phyloP scores from a whole-genome alignment of 306 rosid species.

The Cicer arietinum region DNA sequence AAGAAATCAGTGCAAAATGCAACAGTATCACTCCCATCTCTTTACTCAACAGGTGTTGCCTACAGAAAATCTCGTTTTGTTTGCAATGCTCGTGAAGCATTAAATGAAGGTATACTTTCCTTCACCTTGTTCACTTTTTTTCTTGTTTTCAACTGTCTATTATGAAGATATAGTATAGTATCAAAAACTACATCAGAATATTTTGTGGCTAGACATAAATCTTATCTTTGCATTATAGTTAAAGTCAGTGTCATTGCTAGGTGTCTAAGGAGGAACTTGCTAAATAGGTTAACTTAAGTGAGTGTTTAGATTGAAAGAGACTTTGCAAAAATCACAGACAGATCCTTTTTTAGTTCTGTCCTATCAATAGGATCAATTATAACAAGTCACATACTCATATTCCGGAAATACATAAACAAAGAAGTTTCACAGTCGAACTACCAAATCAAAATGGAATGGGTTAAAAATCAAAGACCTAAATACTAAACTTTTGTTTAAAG shows the following conservation, averaged over 20 bases:
- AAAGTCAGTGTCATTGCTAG: neutral
- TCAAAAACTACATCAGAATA: neutral
- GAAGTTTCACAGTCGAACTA: too few relatives aligned
- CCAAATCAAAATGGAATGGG: too few relatives aligned
- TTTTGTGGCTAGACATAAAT: slow-evolving; percentile 1
- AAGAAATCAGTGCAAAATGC: slow-evolving; percentile 48
- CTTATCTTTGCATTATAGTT: slow-evolving; percentile 12
- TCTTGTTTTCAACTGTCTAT: neutral
- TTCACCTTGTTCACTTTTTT: neutral
- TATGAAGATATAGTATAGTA: neutral
- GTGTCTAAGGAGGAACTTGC: neutral
- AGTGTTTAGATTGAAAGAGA: too few relatives aligned
- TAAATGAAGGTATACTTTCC: slow-evolving; percentile 54
- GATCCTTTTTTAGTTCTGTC: too few relatives aligned
- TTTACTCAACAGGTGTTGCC: slow-evolving; percentile 35
- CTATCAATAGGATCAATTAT: too few relatives aligned
- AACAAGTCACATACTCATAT: too few relatives aligned
- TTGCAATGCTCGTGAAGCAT: slow-evolving; percentile 81
- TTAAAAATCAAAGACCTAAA: too few relatives aligned
- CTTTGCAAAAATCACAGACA: too few relatives aligned
- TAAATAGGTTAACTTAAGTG: neutral
- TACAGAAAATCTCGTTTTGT: slow-evolving; percentile 56
- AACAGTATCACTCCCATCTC: slow-evolving; percentile 42
- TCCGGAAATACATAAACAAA: too few relatives aligned
- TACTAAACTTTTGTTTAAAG: too few relatives aligned